A percentile compares a stretch with the other conserved stretches of the same genome.
Conservation (phyloP, 176 grass and related monocot species). For the Echinochloa phyllopogon region DNA sequence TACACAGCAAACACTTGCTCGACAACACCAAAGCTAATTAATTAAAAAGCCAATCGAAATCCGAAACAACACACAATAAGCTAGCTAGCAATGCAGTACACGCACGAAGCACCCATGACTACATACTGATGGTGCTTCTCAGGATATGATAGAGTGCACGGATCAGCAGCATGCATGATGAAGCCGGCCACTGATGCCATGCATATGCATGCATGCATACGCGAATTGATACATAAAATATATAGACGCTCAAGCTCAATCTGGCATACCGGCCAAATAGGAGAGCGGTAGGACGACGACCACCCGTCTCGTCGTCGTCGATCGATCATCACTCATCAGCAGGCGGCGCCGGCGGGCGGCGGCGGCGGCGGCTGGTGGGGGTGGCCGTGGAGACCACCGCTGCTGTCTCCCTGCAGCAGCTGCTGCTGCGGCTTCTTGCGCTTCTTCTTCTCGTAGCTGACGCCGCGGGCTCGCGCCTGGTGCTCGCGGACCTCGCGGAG, state of each 20-base stretch:
- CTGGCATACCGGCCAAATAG: conserved; percentile 50
- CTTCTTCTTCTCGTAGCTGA: conserved; percentile 99
- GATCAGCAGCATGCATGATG: conserved; percentile 17
- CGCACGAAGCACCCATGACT: not conserved
- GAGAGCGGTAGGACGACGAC: not conserved
- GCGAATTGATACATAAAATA: conserved; percentile 52
- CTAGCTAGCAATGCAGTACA: conserved; percentile 45
- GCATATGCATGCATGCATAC: conserved; percentile 45
- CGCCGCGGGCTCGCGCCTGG: conserved; percentile 80
- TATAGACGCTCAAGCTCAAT: conserved; percentile 45
- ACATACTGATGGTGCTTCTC: not conserved
- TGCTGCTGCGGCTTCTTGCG: conserved; percentile 86
- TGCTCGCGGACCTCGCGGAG: conserved; percentile 94
- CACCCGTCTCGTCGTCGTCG: not conserved
- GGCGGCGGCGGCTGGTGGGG: conserved; percentile 40
- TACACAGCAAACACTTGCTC: conserved; percentile 45
- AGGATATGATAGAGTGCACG: conserved; percentile 17
- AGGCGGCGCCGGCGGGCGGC: conserved; percentile 17
- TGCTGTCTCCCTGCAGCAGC: conserved; percentile 2
- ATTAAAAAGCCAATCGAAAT: not conserved
- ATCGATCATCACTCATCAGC: conserved; percentile 15
- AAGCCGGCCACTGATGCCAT: conserved; percentile 37
- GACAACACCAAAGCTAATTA: conserved; percentile 33
- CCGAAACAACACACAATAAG: not conserved
- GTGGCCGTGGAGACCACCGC: conserved; percentile 32